Evolutionary conservation across 352 stramenopile genomes (phyloP).

Genomic region (Pythium periplocum): DNA sequence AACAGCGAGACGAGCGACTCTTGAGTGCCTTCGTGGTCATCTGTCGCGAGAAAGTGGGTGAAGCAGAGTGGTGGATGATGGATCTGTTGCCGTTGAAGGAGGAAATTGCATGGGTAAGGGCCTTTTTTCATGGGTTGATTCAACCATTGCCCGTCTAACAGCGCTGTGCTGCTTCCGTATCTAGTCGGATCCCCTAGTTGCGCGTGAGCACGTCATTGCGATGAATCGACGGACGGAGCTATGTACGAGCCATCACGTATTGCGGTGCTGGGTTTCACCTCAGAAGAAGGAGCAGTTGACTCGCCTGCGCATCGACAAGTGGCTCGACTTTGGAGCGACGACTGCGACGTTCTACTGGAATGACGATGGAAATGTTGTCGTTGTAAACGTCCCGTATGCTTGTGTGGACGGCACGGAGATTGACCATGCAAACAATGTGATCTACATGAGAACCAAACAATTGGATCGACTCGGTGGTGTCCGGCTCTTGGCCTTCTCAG

Average conservation of each 20-base stretch:
- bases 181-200: conserved; percentile 22
- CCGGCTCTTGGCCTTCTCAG: conserved; percentile 19
- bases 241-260: conserved; percentile 18
- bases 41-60: conserved; percentile 15
- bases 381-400: conserved; percentile 51
- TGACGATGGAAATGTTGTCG: conserved; percentile 26
- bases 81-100: conserved; percentile 28
- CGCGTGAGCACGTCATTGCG: conserved; percentile 18
- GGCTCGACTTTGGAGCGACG: conserved; percentile 42
- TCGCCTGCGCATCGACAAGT: conserved; percentile 37
- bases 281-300: conserved; percentile 20
- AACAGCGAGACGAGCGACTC: conserved; percentile 16
- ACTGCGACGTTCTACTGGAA: conserved; percentile 50
- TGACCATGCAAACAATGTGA: conserved; percentile 19
- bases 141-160: neutral
- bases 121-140: neutral
- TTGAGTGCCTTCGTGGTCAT: conserved; percentile 15
- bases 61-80: conserved; percentile 22
- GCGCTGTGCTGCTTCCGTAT: neutral
- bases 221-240: conserved; percentile 20
- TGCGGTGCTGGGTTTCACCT: conserved; percentile 23
- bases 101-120: conserved; percentile 34
- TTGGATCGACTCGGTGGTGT: conserved; percentile 20
- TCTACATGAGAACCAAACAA: conserved; percentile 30
- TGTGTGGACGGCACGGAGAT: conserved; percentile 39